phyloP scores from a whole-genome alignment of 192 early-diverging fungal genomes.

The Entomortierella lignicola region DNA sequence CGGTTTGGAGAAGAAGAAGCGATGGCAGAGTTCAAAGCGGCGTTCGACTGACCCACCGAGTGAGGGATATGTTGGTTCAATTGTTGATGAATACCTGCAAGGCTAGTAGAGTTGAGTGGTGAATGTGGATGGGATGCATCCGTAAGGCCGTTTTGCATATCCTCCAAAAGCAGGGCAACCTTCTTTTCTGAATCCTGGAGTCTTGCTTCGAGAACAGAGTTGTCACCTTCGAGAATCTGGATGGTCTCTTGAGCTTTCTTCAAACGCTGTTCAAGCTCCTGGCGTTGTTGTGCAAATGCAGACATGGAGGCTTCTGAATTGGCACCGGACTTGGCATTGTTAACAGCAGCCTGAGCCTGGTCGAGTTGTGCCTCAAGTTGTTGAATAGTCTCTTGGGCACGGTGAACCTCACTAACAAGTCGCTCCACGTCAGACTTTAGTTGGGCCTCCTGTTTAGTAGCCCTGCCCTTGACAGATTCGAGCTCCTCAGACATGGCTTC shows the following conservation, averaged over 20 bases:
- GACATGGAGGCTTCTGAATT: slow-evolving; percentile 7
- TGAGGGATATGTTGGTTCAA: slow-evolving; percentile 12
- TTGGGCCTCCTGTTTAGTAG: slow-evolving; percentile 13
- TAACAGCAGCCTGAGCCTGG: slow-evolving; percentile 15
- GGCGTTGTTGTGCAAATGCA: slow-evolving; percentile 14
- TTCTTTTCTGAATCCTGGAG: slow-evolving; percentile 50
- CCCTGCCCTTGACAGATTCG: slow-evolving; percentile 18
- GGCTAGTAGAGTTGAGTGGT: slow-evolving; percentile 19
- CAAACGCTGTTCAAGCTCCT: slow-evolving; percentile 25
- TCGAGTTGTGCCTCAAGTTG: slow-evolving; percentile 31
- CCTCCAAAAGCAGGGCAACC: slow-evolving; percentile 34
- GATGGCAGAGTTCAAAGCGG: background rate
- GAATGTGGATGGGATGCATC: slow-evolving; percentile 19
- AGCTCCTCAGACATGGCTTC: slow-evolving; percentile 47
- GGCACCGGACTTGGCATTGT: slow-evolving; percentile 2
- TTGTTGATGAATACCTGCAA: slow-evolving; percentile 24
- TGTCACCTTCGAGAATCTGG: slow-evolving; percentile 45
- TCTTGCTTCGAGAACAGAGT: slow-evolving; percentile 43
- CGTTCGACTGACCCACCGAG: background rate
- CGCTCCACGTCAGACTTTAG: slow-evolving; percentile 37
- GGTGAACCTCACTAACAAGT: slow-evolving; percentile 36
- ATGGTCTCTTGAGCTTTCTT: slow-evolving; percentile 45
- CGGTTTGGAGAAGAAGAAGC: background rate
- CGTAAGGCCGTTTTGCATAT: slow-evolving; percentile 38
- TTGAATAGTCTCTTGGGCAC: slow-evolving; percentile 25